Percentiles rank a stretch among this genome's conserved stretches.
phyloP scores from a whole-genome alignment of 2,329 filamentous ascomycete species.

The Alternaria atra region DNA sequence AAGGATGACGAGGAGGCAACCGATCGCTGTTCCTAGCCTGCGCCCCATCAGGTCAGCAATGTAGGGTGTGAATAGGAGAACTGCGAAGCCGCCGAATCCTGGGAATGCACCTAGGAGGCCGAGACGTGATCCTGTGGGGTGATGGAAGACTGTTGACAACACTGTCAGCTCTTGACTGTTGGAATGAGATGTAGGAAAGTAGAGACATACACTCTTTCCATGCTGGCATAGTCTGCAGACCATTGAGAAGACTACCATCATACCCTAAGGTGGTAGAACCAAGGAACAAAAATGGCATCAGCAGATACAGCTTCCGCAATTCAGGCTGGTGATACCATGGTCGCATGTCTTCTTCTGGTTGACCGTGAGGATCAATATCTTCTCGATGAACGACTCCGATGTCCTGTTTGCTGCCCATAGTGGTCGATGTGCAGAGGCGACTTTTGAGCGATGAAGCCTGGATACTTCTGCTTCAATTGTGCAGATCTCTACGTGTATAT shows the following conservation, averaged over 20 bases:
- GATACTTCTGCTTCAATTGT: neutral
- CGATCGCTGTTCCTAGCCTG: constrained; percentile 10
- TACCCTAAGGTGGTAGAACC: constrained; percentile 49
- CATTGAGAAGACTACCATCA: constrained; percentile 48
- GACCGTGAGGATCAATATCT: neutral
- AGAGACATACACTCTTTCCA: constrained; percentile 15
- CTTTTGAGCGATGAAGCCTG: neutral
- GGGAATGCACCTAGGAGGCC: constrained; percentile 21
- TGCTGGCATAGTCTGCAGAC: constrained; percentile 48
- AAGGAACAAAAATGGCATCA: neutral
- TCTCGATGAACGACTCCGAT: neutral
- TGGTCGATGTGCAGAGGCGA: neutral
- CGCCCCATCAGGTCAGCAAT: neutral
- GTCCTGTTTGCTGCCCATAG: neutral
- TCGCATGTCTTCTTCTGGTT: neutral
- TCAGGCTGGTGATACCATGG: neutral
- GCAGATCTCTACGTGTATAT: neutral
- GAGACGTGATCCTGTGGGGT: constrained; percentile 23
- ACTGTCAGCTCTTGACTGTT: neutral
- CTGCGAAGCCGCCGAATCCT: neutral
- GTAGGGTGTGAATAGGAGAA: neutral
- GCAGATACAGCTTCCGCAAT: neutral
- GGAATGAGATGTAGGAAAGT: neutral
- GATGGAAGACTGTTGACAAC: constrained; percentile 9
- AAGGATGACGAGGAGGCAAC: constrained; percentile 55